Conservation (phyloP, 257 asterid genomes). For the Paulownia fortunei region DNA sequence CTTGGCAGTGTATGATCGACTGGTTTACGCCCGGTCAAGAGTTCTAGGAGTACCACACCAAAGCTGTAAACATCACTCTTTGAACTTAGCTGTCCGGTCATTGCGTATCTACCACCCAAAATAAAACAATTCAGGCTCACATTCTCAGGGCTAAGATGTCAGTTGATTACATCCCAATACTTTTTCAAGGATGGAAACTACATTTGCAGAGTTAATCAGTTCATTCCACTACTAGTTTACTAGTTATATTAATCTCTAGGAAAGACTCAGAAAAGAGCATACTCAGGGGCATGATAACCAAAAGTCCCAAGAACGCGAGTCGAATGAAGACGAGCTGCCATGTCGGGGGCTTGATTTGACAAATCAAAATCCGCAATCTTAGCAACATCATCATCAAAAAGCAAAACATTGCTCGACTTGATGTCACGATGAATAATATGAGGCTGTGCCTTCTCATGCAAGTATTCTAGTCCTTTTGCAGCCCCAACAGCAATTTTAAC, state of each 20-base stretch:
- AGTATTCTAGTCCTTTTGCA: constrained; percentile 78
- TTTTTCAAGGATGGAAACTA: background rate
- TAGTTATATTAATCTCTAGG: background rate
- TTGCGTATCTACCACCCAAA: constrained; percentile 63
- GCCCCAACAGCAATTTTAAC: constrained; percentile 85
- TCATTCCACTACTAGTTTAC: background rate
- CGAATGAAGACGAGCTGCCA: constrained; percentile 88
- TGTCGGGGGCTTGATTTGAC: constrained; percentile 82
- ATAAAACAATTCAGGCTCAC: constrained; percentile 13
- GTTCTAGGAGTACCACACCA: constrained; percentile 84
- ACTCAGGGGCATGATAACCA: constrained; percentile 93
- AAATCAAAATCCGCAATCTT: constrained; percentile 84
- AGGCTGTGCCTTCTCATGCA: constrained; percentile 80
- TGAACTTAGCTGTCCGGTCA: constrained; percentile 82
- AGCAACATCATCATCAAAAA: constrained; percentile 73
- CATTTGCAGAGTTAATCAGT: background rate
- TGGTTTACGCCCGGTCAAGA: constrained; percentile 80
- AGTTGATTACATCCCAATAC: background rate
- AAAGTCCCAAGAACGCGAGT: constrained; percentile 89
- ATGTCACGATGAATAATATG: constrained; percentile 79
- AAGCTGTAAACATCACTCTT: constrained; percentile 85
- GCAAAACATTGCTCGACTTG: constrained; percentile 78
- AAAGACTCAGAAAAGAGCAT: constrained; percentile 38
- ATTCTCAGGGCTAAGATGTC: background rate
- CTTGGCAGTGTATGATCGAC: constrained; percentile 80